Conservation (phyloP, 140 eudicot species). For the Senecio squalidus region DNA sequence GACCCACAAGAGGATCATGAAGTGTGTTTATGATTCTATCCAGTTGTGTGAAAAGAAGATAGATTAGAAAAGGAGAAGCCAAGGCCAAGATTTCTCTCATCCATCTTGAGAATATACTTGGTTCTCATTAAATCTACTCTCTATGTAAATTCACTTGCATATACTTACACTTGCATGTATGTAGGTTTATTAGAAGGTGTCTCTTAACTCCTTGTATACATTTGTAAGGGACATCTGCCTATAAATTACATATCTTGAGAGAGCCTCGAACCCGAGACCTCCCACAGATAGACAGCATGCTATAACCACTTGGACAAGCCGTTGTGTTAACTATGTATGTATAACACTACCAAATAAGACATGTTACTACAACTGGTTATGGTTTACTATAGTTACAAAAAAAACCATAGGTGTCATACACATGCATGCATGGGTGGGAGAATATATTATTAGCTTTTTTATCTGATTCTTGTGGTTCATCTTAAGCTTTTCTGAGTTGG, state of each 20-base stretch:
- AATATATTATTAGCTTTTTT: slow-evolving; percentile 21
- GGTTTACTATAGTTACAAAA: slow-evolving; percentile 23
- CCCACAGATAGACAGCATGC: too few relatives aligned
- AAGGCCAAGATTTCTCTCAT: slow-evolving; percentile 27
- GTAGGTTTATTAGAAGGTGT: too few relatives aligned
- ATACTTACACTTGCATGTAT: too few relatives aligned
- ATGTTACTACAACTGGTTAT: slow-evolving; percentile 24
- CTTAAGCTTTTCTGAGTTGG: slow-evolving; percentile 27
- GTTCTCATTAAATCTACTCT: slow-evolving; percentile 37
- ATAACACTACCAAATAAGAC: slow-evolving; percentile 11
- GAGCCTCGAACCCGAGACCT: too few relatives aligned
- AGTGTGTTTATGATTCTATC: slow-evolving; percentile 61
- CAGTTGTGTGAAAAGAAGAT: slow-evolving; percentile 45
- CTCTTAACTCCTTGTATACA: too few relatives aligned
- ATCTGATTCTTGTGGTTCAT: slow-evolving; percentile 32
- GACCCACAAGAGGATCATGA: slow-evolving; percentile 54
- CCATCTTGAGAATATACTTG: slow-evolving; percentile 51
- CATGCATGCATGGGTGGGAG: slow-evolving; percentile 45
- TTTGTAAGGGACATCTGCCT: too few relatives aligned
- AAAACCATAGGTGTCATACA: slow-evolving; percentile 44
- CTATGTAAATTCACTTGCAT: slow-evolving; percentile 34
- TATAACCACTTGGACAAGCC: too few relatives aligned
- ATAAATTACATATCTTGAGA: too few relatives aligned
- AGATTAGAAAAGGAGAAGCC: slow-evolving; percentile 32
- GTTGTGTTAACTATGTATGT: too few relatives aligned